Base-by-base conservation (phyloP, 495 filamentous ascomycete species). In the Aspergillus cristatus region DNA sequence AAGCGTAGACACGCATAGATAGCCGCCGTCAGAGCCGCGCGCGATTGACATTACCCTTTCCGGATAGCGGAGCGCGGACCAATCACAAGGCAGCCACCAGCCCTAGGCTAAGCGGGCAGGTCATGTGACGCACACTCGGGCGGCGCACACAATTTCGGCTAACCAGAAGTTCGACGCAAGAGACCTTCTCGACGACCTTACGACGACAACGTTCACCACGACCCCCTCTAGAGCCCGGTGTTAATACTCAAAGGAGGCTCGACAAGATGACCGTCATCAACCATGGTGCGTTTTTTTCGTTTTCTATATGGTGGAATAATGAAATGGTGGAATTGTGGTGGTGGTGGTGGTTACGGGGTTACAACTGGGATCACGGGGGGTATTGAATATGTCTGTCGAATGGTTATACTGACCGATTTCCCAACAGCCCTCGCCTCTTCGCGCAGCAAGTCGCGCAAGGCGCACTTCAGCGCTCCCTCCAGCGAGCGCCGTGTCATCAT, bases 371-470 rank as follows among this genome's bases (percentile, higher is more conserved):
- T 24, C 20, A n/a, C n/a, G n/a, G n/a, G n/a, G n/a, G n/a, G n/a
- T 14, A 16, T n/a, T 20, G 12, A 3, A 35, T 16, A 7, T 20
- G 33, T 35, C 7, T 4, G 20, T 17, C 15, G 6, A 7, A 18
- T 17, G 32, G 32, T n/a, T 25, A 48, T 54, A 45, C 55, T 63
- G 46, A 58, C 42, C 32, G 39, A 37, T 38, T 43, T 18, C 13
- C 32, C 42, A 18, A 18, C 51, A 85, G 82, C 67, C 36, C 58
- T 87, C 60, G 68, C 78, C 67, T 86, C 83, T 67, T 94, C 86
- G 57, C 81, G 91, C 69, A 78, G 89, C 65, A 99, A 99, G 83
- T 86, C 84, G 64, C 85, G 91, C 70, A 93, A 93, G 77, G 86
- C 84, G 49, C 90, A 99, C 75, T 97, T 94, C 81, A 67, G 66